Conservation (phyloP, 1,139 yeast genomes). For the Zygoascus hellenicus region DNA sequence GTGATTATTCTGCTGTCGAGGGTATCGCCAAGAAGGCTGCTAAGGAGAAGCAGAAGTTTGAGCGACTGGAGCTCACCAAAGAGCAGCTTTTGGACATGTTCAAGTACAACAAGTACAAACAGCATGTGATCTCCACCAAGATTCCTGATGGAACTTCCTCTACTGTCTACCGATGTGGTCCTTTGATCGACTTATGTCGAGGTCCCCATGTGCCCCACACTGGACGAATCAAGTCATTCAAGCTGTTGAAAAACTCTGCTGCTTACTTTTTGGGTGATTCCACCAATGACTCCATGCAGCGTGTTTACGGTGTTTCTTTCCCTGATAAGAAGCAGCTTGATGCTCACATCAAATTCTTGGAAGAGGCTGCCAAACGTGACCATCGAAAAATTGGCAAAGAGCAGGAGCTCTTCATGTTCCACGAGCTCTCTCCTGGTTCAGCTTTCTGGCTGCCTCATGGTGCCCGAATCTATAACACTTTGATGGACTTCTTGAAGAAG, state of each 20-base stretch:
- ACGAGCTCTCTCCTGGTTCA: constrained; percentile 94
- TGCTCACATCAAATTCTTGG: constrained; percentile 89
- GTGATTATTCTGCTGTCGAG: constrained; percentile 82
- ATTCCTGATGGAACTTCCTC: constrained; percentile 95
- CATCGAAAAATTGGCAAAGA: constrained; percentile 96
- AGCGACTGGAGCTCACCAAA: constrained; percentile 86
- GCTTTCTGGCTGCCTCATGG: constrained; percentile 99
- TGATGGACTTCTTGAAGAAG: constrained; percentile 67
- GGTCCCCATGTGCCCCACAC: constrained; percentile 99
- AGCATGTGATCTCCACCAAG: constrained; percentile 76
- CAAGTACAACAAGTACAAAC: constrained; percentile 92
- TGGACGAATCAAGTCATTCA: constrained; percentile 92
- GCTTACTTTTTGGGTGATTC: constrained; percentile 96
- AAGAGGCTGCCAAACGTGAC: constrained; percentile 96
- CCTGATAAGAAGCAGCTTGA: constrained; percentile 97
- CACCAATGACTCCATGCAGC: constrained; percentile 88
- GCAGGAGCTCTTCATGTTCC: constrained; percentile 91
- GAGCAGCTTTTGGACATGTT: constrained; percentile 91
- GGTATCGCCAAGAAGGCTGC: constrained; percentile 84
- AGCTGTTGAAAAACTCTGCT: constrained; percentile 90
- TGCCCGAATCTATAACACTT: constrained; percentile 85
- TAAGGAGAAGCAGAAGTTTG: constrained; percentile 94
- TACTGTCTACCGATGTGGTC: constrained; percentile 97
- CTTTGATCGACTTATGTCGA: constrained; percentile 91
- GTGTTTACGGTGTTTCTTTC: constrained; percentile 97